A percentile compares a stretch with the other conserved stretches of the same genome.
phyloP scores from a whole-genome alignment of 257 asterid species.

The Eustoma russellianum region DNA sequence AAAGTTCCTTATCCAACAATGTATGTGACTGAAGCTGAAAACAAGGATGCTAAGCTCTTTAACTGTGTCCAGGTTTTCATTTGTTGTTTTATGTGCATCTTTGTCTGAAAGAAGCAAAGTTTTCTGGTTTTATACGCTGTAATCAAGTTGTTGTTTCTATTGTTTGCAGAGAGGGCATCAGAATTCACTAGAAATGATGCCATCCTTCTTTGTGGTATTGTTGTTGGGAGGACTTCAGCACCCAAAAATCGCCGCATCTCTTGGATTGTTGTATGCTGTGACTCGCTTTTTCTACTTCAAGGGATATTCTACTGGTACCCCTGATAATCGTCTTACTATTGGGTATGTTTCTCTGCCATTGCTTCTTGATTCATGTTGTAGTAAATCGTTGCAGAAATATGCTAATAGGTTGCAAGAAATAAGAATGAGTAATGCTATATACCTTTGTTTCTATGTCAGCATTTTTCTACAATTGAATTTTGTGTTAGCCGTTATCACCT shows the following conservation, averaged over 20 bases:
- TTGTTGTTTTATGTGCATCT: neutral
- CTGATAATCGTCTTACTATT: constrained; percentile 41
- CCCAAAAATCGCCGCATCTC: constrained; percentile 47
- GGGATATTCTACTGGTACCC: constrained; percentile 78
- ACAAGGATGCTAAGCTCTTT: constrained; percentile 77
- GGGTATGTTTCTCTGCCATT: constrained; percentile 37
- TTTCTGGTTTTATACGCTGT: neutral
- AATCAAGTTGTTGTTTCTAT: constrained; percentile 1
- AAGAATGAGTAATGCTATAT: no score
- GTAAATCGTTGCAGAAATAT: no score
- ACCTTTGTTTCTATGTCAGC: no score
- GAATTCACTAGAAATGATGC: constrained; percentile 86
- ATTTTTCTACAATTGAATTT: no score
- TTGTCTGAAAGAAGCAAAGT: neutral
- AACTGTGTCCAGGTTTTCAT: constrained; percentile 76
- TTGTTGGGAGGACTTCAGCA: constrained; percentile 69
- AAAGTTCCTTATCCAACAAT: constrained; percentile 65
- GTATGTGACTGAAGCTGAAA: constrained; percentile 79
- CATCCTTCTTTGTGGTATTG: constrained; percentile 49
- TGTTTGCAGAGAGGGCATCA: constrained; percentile 88
- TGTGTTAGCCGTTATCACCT: no score
- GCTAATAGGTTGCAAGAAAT: no score
- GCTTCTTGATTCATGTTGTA: no score
- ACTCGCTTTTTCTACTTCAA: constrained; percentile 68
- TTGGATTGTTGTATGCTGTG: constrained; percentile 41